A percentile compares a stretch with the other conserved stretches of the same genome.
These are phyloP conservation scores for Ilex asprella DNA, from an alignment of 257 asterid genomes.

Conservation along the genomic window DNA sequence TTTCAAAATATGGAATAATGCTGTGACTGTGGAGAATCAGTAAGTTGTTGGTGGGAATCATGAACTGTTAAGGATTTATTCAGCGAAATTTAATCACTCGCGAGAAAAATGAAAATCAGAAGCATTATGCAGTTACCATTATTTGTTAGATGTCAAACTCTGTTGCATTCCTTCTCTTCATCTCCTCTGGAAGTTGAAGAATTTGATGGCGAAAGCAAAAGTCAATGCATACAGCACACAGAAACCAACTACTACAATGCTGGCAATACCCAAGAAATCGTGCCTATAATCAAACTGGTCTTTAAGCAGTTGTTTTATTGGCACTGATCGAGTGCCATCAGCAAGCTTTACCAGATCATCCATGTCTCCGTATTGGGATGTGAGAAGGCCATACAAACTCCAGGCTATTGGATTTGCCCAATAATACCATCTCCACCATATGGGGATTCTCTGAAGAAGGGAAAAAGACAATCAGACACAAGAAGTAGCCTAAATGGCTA, in stretches of 20 bases:
- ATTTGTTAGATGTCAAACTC: no score
- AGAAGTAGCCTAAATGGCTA: no score
- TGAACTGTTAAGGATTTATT: no score
- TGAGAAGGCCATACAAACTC: slow-evolving; percentile 76
- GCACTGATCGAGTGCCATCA: slow-evolving; percentile 43
- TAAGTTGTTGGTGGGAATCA: no score
- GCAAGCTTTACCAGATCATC: slow-evolving; percentile 36
- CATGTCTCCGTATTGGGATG: slow-evolving; percentile 77
- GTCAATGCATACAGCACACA: slow-evolving; percentile 57
- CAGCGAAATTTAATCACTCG: no score
- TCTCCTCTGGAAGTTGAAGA: slow-evolving; percentile 76
- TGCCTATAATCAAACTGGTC: slow-evolving; percentile 65
- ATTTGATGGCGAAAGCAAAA: slow-evolving; percentile 63
- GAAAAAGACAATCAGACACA: no score
- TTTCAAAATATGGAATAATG: no score
- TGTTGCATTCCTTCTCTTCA: slow-evolving; percentile 9
- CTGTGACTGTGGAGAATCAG: no score
- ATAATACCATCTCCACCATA: slow-evolving; percentile 98
- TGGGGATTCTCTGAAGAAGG: slow-evolving; percentile 59
- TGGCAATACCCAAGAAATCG: slow-evolving; percentile 59
- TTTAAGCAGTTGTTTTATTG: slow-evolving; percentile 46
- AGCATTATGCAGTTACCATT: no score
- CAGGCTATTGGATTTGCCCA: slow-evolving; percentile 89
- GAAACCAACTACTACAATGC: slow-evolving; percentile 49
- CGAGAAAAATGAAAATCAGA: no score